Evolutionary conservation across 192 early-diverging fungal species (phyloP).

Genomic region (Podochytrium sp.): DNA sequence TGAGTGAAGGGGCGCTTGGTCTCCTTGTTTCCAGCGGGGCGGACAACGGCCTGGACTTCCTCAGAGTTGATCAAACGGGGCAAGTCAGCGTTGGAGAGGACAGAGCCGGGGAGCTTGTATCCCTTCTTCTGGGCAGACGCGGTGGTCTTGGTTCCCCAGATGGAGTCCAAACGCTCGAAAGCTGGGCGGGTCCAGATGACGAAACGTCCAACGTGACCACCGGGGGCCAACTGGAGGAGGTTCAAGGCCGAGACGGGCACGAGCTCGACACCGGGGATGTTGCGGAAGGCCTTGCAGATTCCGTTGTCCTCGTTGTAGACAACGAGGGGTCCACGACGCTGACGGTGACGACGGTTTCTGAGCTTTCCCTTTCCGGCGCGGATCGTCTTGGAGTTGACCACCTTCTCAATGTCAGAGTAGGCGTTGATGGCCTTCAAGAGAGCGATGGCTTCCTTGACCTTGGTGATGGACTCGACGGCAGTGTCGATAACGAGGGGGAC

Average conservation of each 20-base stretch:
- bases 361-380: constrained; percentile 97
- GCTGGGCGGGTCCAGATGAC: constrained; percentile 97
- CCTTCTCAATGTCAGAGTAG: constrained; percentile 94
- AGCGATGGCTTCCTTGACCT: constrained; percentile 92
- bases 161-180: constrained; percentile 87
- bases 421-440: constrained; percentile 92
- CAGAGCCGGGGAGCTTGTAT: constrained; percentile 82
- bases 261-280: constrained; percentile 97
- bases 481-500: constrained; percentile 88
- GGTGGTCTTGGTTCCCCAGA: constrained; percentile 88
- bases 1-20: constrained; percentile 93
- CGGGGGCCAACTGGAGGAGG: constrained; percentile 97
- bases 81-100: constrained; percentile 95
- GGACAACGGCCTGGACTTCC: constrained; percentile 94
- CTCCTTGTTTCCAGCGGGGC: constrained; percentile 75
- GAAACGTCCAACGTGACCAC: constrained; percentile 98
- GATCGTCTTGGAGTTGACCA: constrained; percentile 91
- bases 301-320: constrained; percentile 94
- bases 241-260: constrained; percentile 87
- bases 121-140: constrained; percentile 86
- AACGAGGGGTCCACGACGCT: constrained; percentile 95
- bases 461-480: constrained; percentile 79
- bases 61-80: constrained; percentile 94
- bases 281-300: constrained; percentile 94
- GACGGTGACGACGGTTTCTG: constrained; percentile 93